A percentile compares a stretch with the other conserved stretches of the same genome.
Conservation (phyloP, 805 yeast species). For the Ogataea corticis region DNA sequence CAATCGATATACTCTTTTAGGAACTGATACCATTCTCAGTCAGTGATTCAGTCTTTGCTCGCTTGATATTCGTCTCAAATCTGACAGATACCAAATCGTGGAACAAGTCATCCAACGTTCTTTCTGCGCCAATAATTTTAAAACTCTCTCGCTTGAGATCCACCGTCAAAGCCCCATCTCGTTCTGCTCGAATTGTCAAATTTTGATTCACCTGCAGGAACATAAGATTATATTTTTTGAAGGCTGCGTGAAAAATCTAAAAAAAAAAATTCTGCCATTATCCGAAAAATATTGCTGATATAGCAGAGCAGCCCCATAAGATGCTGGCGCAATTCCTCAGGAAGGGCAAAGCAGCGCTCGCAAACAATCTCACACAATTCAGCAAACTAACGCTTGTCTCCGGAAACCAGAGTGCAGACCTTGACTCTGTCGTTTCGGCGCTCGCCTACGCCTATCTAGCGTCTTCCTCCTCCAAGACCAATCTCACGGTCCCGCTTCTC, state of each 20-base stretch:
- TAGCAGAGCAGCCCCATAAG: not conserved
- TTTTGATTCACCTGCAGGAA: not conserved
- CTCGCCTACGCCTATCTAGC: conserved; percentile 67
- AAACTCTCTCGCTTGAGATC: not conserved
- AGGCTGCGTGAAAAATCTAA: conserved; percentile 1
- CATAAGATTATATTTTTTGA: not conserved
- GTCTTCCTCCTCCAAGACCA: conserved; percentile 24
- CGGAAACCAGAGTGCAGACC: conserved; percentile 86
- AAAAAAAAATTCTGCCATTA: not conserved
- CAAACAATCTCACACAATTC: not conserved
- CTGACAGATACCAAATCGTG: no score
- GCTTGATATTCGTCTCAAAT: not conserved
- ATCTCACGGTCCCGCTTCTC: conserved; percentile 61
- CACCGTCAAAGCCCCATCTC: not conserved
- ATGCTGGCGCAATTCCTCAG: conserved; percentile 1
- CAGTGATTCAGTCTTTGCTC: not conserved
- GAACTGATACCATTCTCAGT: conserved; percentile 11
- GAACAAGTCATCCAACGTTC: no score
- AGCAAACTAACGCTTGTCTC: conserved; percentile 45
- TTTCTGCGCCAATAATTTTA: no score
- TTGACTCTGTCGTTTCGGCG: conserved; percentile 85
- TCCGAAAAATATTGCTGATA: no score
- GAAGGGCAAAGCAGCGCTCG: conserved; percentile 1
- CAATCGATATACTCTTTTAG: conserved; percentile 13
- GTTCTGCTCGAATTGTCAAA: not conserved